Evolutionary conservation across 2,329 filamentous ascomycete species (phyloP).

Genomic region (Gnomoniopsis sp.): DNA sequence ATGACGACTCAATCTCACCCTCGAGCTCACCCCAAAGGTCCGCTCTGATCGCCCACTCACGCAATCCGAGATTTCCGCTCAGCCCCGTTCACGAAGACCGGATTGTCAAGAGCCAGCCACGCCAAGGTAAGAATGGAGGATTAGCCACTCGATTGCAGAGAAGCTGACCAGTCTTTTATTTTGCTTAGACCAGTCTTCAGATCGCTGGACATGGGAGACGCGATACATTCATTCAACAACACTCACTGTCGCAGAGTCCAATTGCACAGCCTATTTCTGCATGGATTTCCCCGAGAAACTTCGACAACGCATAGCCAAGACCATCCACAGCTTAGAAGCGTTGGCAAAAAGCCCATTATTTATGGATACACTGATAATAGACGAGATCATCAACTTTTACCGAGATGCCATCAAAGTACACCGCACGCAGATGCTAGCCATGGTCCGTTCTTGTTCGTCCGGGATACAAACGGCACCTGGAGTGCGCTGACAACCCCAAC

Average conservation of each 20-base stretch:
- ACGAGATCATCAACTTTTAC: slow-evolving; percentile 17
- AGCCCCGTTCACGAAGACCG: background rate
- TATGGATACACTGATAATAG: slow-evolving; percentile 17
- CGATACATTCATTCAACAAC: slow-evolving; percentile 11
- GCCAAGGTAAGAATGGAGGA: background rate
- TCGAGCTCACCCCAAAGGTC: slow-evolving; percentile 2
- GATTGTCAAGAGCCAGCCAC: background rate
- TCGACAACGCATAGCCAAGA: slow-evolving; percentile 10
- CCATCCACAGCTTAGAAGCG: slow-evolving; percentile 11
- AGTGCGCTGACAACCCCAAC: background rate
- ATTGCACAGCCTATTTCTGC: slow-evolving; percentile 13
- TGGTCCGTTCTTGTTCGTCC: slow-evolving; percentile 4
- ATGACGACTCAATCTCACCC: slow-evolving; percentile 11
- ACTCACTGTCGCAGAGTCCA: slow-evolving; percentile 11
- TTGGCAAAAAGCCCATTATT: slow-evolving; percentile 15
- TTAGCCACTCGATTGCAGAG: background rate
- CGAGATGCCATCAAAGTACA: slow-evolving; percentile 15
- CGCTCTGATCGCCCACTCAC: slow-evolving; percentile 2
- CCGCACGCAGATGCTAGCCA: slow-evolving; percentile 14
- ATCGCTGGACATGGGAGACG: slow-evolving; percentile 16
- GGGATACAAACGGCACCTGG: too few relatives aligned
- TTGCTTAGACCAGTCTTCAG: slow-evolving; percentile 1
- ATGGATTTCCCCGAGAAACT: slow-evolving; percentile 11
- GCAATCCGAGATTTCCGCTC: background rate
- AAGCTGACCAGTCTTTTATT: too few relatives aligned